phyloP scores from a whole-genome alignment of 2,329 filamentous ascomycete genomes.

The Plectosphaerella cucumerina region DNA sequence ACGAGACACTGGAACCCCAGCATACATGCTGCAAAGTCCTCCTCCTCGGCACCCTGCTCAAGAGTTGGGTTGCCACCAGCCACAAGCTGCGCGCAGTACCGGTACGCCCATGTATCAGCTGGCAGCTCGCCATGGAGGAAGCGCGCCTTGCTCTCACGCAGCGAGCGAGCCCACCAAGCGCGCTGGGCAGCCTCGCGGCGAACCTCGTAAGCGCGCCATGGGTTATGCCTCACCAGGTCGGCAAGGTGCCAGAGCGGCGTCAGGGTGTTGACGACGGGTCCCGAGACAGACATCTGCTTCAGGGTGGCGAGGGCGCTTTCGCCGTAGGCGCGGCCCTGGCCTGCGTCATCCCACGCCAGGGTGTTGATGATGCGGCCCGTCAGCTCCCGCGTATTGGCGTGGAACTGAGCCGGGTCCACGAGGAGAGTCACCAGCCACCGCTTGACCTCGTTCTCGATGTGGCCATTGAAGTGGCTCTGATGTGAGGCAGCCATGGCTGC shows the following conservation, averaged over 20 bases:
- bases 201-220: conserved; percentile 43
- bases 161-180: conserved; percentile 40
- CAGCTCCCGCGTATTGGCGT: conserved; percentile 41
- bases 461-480: conserved; percentile 40
- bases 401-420: conserved; percentile 40
- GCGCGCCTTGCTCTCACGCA: conserved; percentile 34
- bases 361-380: conserved; percentile 46
- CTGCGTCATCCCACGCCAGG: conserved; percentile 45
- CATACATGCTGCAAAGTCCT: conserved; percentile 45
- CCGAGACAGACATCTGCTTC: conserved; percentile 48
- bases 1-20: conserved; percentile 48
- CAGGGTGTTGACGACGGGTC: conserved; percentile 45
- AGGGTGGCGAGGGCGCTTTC: conserved; percentile 42
- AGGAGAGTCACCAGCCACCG: conserved; percentile 41
- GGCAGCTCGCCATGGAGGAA: conserved; percentile 36
- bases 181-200: conserved; percentile 37
- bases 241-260: conserved; percentile 43
- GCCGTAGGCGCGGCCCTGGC: conserved; percentile 39
- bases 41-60: conserved; percentile 36
- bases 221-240: conserved; percentile 33
- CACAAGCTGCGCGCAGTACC: conserved; percentile 41
- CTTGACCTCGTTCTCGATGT: conserved; percentile 41
- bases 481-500: conserved; percentile 40
- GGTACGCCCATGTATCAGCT: conserved; percentile 40
- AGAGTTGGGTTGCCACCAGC: conserved; percentile 32